A percentile compares a stretch with the other conserved stretches of the same genome.
Evolutionary conservation across 2,329 filamentous ascomycete genomes (phyloP).

Genomic region (Colletotrichum tropicicola): DNA sequence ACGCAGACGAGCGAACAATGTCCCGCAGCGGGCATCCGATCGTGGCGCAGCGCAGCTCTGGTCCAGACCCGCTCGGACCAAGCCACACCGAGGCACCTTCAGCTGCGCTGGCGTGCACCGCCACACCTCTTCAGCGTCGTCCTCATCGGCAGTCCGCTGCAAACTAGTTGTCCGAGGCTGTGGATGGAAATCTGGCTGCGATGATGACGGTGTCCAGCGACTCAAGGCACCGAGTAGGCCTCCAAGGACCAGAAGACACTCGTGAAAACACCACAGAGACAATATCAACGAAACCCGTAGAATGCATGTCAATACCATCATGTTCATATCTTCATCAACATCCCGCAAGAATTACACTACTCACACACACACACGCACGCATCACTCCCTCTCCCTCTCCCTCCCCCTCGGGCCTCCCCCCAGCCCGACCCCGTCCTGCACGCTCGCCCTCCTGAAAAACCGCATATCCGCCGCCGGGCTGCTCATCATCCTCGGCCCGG

Average conservation of each 20-base stretch:
- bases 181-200: no score
- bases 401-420: slow-evolving; percentile 11
- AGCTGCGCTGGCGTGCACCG: background rate
- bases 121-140: background rate
- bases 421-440: slow-evolving; percentile 45
- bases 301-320: background rate
- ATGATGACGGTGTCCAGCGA: no score
- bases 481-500: slow-evolving; percentile 43
- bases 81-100: background rate
- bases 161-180: no score
- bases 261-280: no score
- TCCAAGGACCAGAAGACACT: background rate
- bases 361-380: background rate
- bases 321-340: slow-evolving; percentile 7
- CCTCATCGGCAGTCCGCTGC: no score
- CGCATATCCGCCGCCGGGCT: slow-evolving; percentile 53
- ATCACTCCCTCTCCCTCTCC: slow-evolving; percentile 18
- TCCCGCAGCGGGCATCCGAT: background rate
- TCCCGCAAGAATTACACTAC: background rate
- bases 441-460: slow-evolving; percentile 57
- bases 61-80: background rate
- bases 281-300: no score
- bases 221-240: no score
- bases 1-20: background rate
- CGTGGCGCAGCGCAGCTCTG: background rate